Evolutionary conservation across 2,329 filamentous ascomycete species (phyloP).

Genomic region (Nemania sp.): DNA sequence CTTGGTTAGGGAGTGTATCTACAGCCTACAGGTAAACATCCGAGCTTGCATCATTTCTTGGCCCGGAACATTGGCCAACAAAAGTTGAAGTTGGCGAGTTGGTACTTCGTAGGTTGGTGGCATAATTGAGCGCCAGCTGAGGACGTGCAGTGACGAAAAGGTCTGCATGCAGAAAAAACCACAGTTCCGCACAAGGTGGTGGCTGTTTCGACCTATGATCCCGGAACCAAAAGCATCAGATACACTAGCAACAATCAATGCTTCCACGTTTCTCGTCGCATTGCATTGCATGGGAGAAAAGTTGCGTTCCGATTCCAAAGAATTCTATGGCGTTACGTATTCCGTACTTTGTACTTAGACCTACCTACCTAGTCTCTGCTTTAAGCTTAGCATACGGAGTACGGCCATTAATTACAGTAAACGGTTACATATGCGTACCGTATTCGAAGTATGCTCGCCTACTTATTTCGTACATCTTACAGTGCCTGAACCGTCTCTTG

Average conservation of each 20-base stretch:
- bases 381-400: not conserved
- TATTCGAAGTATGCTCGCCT: too few species aligned
- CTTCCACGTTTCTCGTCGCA: constrained; percentile 25
- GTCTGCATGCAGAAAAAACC: constrained; percentile 3
- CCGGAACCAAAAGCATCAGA: not conserved
- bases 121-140: not conserved
- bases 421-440: not conserved
- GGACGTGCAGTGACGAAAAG: not conserved
- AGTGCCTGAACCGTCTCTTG: not conserved
- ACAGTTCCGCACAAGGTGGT: constrained; percentile 15
- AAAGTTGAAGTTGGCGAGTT: not conserved
- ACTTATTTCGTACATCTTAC: not conserved
- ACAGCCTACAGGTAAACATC: not conserved
- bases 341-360: not conserved
- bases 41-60: constrained; percentile 11
- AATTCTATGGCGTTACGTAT: constrained; percentile 15
- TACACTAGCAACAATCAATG: constrained; percentile 8
- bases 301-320: constrained; percentile 22
- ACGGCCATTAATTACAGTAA: not conserved
- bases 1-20: too few species aligned
- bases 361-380: not conserved
- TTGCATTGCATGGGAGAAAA: constrained; percentile 20
- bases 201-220: constrained; percentile 15
- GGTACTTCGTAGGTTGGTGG: not conserved
- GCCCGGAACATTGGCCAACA: constrained; percentile 2